Conservation (phyloP, 371 early-diverging fungal species). For the Lichtheimia ornata region DNA sequence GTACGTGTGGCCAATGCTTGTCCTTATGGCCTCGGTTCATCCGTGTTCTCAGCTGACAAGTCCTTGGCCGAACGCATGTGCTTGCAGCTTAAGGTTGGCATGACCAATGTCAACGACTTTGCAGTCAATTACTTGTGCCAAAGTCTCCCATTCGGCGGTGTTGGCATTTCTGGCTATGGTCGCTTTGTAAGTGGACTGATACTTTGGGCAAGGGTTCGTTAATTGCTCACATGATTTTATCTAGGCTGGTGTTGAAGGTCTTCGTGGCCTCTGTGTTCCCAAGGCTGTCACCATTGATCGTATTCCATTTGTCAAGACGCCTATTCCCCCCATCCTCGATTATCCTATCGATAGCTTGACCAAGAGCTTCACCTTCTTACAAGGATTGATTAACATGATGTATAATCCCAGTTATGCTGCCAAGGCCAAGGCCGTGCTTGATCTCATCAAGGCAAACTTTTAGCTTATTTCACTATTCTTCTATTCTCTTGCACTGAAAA, state of each 20-base stretch:
- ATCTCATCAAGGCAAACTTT: constrained; percentile 39
- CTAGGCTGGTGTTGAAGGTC: constrained; percentile 70
- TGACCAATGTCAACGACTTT: constrained; percentile 88
- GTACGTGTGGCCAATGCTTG: constrained; percentile 72
- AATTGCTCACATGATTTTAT: background rate
- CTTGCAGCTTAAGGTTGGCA: constrained; percentile 70
- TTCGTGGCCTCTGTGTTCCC: constrained; percentile 72
- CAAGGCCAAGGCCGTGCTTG: constrained; percentile 41
- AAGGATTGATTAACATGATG: constrained; percentile 38
- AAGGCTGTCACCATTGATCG: constrained; percentile 76
- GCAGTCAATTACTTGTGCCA: constrained; percentile 86
- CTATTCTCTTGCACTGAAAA: constrained; percentile 3
- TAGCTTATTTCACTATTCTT: background rate
- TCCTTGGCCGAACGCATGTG: constrained; percentile 64
- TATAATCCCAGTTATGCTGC: constrained; percentile 41
- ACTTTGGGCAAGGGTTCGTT: background rate
- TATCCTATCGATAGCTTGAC: constrained; percentile 56
- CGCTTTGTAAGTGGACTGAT: constrained; percentile 42
- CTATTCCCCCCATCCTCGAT: constrained; percentile 69
- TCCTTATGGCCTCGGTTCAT: constrained; percentile 79
- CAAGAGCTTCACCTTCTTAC: constrained; percentile 47
- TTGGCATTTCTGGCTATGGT: constrained; percentile 80
- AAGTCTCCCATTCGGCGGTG: constrained; percentile 84
- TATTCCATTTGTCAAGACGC: constrained; percentile 72
- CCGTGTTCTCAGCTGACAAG: constrained; percentile 77